These are phyloP conservation scores for Pseudodiploospora longispora DNA, from an alignment of 2,329 filamentous ascomycete species.

Conservation along the genomic window DNA sequence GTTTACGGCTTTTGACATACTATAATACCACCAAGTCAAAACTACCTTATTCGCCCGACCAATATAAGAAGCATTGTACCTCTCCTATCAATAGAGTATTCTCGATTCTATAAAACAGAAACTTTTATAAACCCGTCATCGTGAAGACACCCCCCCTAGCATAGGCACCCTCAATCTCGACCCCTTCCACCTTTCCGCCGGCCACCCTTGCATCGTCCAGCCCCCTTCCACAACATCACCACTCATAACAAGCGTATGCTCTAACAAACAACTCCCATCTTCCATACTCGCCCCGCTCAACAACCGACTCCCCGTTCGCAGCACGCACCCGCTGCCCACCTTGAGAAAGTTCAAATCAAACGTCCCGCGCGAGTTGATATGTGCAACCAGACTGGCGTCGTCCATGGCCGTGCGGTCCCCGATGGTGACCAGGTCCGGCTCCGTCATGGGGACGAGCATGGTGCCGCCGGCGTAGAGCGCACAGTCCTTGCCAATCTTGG, in stretches of 20 bases:
- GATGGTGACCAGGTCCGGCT: slow-evolving; percentile 46
- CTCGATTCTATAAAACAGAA: too few species aligned
- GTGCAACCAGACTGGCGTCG: slow-evolving; percentile 47
- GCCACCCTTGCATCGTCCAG: slow-evolving; percentile 48
- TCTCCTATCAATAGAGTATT: too few species aligned
- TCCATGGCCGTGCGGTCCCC: slow-evolving; percentile 46
- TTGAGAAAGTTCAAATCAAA: slow-evolving; percentile 45
- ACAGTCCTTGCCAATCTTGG: slow-evolving; percentile 45
- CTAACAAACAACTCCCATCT: slow-evolving; percentile 43
- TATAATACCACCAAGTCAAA: too few species aligned
- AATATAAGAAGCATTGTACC: too few species aligned
- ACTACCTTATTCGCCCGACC: too few species aligned
- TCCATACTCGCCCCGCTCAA: slow-evolving; percentile 46
- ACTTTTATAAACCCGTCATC: too few species aligned
- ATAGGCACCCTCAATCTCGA: too few species aligned
- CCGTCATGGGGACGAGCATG: slow-evolving; percentile 46
- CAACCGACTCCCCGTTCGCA: slow-evolving; percentile 43
- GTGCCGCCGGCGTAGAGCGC: slow-evolving; percentile 45
- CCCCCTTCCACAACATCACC: slow-evolving; percentile 46
- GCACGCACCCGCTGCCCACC: slow-evolving; percentile 43
- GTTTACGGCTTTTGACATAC: too few species aligned
- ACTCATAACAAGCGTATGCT: slow-evolving; percentile 50
- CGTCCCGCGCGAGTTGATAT: slow-evolving; percentile 49
- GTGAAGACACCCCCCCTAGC: too few species aligned
- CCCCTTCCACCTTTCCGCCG: slow-evolving; percentile 20